These are phyloP conservation scores for Mycena floridula DNA, from an alignment of 768 basidiomycete genomes.

Conservation along the genomic window DNA sequence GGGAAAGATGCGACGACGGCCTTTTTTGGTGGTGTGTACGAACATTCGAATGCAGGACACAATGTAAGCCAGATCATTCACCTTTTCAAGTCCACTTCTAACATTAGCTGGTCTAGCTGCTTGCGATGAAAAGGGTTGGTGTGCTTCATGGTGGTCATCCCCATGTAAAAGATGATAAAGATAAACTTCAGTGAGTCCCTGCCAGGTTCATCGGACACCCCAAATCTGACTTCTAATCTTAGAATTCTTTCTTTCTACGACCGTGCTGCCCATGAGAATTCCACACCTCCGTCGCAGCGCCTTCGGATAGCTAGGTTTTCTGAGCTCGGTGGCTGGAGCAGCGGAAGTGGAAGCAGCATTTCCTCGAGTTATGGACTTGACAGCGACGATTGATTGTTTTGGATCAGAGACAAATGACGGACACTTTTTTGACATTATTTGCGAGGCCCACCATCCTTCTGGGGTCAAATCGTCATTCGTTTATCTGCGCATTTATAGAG, in stretches of 20 bases:
- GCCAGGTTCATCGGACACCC: not conserved
- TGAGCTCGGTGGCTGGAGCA: no score
- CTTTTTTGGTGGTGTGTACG: conserved; percentile 90
- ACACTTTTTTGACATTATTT: no score
- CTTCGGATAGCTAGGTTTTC: not conserved
- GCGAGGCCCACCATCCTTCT: no score
- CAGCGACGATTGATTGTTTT: no score
- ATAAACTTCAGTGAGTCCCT: no score
- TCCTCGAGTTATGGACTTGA: no score
- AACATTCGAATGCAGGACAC: conserved; percentile 85
- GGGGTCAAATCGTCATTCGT: no score
- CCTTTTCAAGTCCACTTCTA: no score
- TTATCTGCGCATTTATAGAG: no score
- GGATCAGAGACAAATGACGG: no score
- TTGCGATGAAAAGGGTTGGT: conserved; percentile 45
- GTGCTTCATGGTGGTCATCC: conserved; percentile 36
- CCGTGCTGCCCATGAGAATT: not conserved
- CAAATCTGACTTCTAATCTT: not conserved
- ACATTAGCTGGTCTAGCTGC: no score
- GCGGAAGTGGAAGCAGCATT: not conserved
- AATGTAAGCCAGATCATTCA: no score
- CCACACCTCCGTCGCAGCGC: not conserved
- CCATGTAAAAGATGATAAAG: not conserved
- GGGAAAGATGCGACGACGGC: conserved; percentile 91
- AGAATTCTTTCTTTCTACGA: not conserved